Base-by-base conservation (phyloP, 352 stramenopile species). In the Phytophthora pluvialis region DNA sequence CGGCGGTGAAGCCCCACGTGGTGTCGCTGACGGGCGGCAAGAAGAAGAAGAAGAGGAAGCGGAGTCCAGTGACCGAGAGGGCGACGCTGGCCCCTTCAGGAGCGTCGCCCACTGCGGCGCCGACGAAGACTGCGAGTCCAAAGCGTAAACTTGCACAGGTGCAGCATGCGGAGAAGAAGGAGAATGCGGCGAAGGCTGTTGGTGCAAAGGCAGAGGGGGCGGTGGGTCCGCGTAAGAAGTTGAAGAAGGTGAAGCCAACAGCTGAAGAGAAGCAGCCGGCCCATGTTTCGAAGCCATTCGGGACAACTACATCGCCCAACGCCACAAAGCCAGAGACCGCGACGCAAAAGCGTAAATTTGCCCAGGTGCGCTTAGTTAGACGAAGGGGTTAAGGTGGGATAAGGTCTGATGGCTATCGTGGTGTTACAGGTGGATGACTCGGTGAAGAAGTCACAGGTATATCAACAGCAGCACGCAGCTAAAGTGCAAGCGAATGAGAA, bases 11-110 rank as follows among this genome's bases (percentile, higher is more conserved):
- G 53, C 45, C 64, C 15, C 56, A 65, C 13, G 44, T 72, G 9
- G 56, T 75, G 52, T 64, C 64, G 42, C 26, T 75, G 10, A 67
- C 51, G 25, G 35, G 53, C 9, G 42, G 21, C 15, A 56, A 56
- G n/a, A 75, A 70, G 64, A 77, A 63, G 21, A 78, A 74, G 16
- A 77, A 70, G 35, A 72, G 56, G 31, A 64, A 64, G 12, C 46
- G 46, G 3, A 40, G 21, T 48, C n/a, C 26, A 29, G 28, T 48
- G 13, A n/a, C 25, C 9, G 40, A 56, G 16, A 60, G 12, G 39
- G 54, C 29, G n/a, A 21, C 62, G 13, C 12, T 70, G 26, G 35
- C 43, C 26, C 38, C 60, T 31, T 26, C 32, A 7, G 38, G 33
- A n/a, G 5, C 42, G 15, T 21, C 32, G 32, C 40, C 60, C 25